These are phyloP conservation scores for Stygiomarasmius scandens DNA, from an alignment of 1,284 basidiomycete genomes.

Conservation along the genomic window DNA sequence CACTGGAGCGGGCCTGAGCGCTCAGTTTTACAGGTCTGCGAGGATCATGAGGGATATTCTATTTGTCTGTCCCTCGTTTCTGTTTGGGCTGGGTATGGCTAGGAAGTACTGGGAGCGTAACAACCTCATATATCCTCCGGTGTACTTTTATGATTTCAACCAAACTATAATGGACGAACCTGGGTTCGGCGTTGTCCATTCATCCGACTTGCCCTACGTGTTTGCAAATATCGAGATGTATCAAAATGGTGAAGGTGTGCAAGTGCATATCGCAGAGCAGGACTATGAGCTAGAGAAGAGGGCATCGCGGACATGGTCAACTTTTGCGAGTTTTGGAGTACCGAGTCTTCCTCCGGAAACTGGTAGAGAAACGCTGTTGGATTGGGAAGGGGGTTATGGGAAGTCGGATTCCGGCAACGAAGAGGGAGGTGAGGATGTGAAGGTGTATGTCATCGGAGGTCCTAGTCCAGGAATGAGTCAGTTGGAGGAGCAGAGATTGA, in stretches of 20 bases:
- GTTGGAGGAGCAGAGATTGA: not conserved
- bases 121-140: not conserved
- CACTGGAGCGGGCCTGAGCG: not conserved
- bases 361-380: not conserved
- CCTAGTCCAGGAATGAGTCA: not conserved
- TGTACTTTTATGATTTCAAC: constrained; percentile 5
- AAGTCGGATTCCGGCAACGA: not conserved
- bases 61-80: constrained; percentile 4
- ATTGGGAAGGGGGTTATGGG: constrained; percentile 2
- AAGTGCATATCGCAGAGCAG: not conserved
- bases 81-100: constrained; percentile 3
- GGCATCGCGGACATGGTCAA: not conserved
- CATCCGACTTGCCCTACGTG: constrained; percentile 1
- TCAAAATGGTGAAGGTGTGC: not conserved
- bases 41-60: constrained; percentile 3
- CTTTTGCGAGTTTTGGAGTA: not conserved
- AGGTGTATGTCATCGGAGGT: constrained; percentile 5
- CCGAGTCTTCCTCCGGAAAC: not conserved
- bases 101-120: not conserved
- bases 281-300: constrained; percentile 1
- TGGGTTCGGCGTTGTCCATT: constrained; percentile 1
- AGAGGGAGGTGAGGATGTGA: not conserved
- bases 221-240: not conserved
- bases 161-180: not conserved
- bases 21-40: constrained; percentile 3